Percentiles rank a stretch among this genome's conserved stretches.
Evolutionary conservation across 2,329 filamentous ascomycete species (phyloP).

Genomic region (Aspergillus ochraceoroseus): DNA sequence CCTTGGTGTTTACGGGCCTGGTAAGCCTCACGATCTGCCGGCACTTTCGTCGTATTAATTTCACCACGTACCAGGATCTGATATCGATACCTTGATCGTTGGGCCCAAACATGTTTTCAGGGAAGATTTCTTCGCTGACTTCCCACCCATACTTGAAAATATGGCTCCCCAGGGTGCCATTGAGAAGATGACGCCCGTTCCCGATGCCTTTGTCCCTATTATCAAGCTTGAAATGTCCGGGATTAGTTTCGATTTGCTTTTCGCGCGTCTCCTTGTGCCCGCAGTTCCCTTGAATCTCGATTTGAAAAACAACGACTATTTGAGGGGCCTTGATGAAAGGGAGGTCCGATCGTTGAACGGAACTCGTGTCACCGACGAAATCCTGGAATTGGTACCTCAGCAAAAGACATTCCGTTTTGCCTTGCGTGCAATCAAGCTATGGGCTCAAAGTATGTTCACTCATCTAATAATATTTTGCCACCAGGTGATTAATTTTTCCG

Average conservation of each 20-base stretch:
- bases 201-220: conserved; percentile 89
- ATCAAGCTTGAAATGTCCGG: conserved; percentile 91
- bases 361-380: conserved; percentile 89
- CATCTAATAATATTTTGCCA: neutral
- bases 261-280: conserved; percentile 67
- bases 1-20: conserved; percentile 84
- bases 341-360: conserved; percentile 90
- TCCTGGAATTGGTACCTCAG: conserved; percentile 82
- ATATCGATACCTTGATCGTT: conserved; percentile 94
- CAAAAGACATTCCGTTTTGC: conserved; percentile 84
- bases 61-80: conserved; percentile 58
- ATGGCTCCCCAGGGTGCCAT: conserved; percentile 76
- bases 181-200: conserved; percentile 76
- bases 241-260: conserved; percentile 93
- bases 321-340: conserved; percentile 79
- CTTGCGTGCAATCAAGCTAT: conserved; percentile 87
- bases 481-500: conserved; percentile 2
- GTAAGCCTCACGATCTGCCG: conserved; percentile 32
- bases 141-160: conserved; percentile 71
- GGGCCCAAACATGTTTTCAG: conserved; percentile 83
- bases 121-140: conserved; percentile 86
- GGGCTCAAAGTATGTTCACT: conserved; percentile 65
- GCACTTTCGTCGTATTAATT: too few relatives aligned
- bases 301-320: conserved; percentile 74
- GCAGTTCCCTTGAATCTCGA: conserved; percentile 68